Evolutionary conservation across 768 basidiomycete species (phyloP), one percentile per base, ranked within the genome.

Genomic region (Boletus patriciae): DNA sequence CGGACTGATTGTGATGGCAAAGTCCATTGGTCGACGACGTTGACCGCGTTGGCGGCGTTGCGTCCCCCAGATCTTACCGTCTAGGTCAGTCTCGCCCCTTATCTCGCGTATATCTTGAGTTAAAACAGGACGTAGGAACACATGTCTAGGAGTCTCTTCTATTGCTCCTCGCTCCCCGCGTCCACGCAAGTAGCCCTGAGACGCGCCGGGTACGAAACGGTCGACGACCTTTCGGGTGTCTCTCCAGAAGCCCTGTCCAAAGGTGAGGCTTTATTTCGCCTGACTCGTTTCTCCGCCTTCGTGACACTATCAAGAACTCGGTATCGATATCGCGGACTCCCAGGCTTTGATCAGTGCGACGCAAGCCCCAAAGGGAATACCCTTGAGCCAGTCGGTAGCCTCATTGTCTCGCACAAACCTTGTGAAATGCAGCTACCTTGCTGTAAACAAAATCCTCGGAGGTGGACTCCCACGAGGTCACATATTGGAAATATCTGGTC

Each of bases 401-500:
- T 71, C 73, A 9, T 67, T 79, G 61, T 63, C 72, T 49, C 62
- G 59, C 46, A 27, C 52, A 13, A 53, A 54, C 37, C 8, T 56
- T 29, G 47, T 58, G 41, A 43, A 55, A 56, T 72, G 66, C 59
- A 62, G 58, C 44, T 85, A 79, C 64, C 53, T 68, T 5, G 76
- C 81, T 13, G 71, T 88, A 29, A 86, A 91, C 61, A 73, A 72
- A 18, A 67, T 90, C 3, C 77, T 92, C 6, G 79, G 75, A 33
- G 87, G 87, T 44, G 90, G 90, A 16, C 70, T 92, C 44, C 71
- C 74, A 52, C 77, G 76, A 54, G 86, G 87, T 9, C 77, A 80
- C 59, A 76, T 89, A 58, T 75, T 91, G 19, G 90, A 92, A 72
- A 74, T 92, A 62, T 87, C 87, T 31, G 89, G 90, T 0, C 86